Evolutionary conservation across 306 rosid species (phyloP), one percentile per base, ranked within the genome.

Genomic region (Fragaria nilgerrensis): DNA sequence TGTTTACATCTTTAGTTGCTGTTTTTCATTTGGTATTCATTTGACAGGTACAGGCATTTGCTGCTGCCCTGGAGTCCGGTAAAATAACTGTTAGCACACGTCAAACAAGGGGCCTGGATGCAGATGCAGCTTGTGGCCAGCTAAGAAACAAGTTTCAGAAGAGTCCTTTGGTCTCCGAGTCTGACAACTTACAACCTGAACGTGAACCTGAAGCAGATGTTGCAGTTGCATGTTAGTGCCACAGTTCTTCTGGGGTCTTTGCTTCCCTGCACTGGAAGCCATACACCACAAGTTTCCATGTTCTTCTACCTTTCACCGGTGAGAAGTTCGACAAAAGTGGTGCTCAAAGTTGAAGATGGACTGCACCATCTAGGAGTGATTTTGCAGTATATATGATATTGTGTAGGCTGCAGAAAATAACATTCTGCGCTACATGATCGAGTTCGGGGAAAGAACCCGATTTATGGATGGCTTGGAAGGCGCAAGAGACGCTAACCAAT

Each of bases 81-180:
- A 95, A 89, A 83, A 86, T 90, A 85, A 87, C 97, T 13, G 93
- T 87, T 41, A 95, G 92, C 20, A 75, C 85, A 20, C 95, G 98
- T 37, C 96, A 92, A 90, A 95, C 97, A 43, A 86, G 98, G 84
- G 98, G 98, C 67, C 66, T 92, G 77, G 98, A 92, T 47, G 98
- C 98, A 70, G 93, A 91, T 85, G 98, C 98, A 44, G 98, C 98
- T 67, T 95, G 98, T 82, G 98, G 98, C 67, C 98, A 95, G 88
- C 88, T 95, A 55, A 87, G 98, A 53, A 95, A 95, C 85, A 79
- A 86, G 53, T 95, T 90, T 77, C 97, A 92, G 83, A 95, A 87
- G 88, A 84, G 77, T 70, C 98, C 98, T 76, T 82, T 95, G 84
- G 86, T 74, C 58, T 27, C 78, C 7, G 88, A 90, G 1, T 78